These are phyloP conservation scores for Fusarium sambucinum DNA, from an alignment of 2,329 filamentous ascomycete species.

Conservation along the genomic window DNA sequence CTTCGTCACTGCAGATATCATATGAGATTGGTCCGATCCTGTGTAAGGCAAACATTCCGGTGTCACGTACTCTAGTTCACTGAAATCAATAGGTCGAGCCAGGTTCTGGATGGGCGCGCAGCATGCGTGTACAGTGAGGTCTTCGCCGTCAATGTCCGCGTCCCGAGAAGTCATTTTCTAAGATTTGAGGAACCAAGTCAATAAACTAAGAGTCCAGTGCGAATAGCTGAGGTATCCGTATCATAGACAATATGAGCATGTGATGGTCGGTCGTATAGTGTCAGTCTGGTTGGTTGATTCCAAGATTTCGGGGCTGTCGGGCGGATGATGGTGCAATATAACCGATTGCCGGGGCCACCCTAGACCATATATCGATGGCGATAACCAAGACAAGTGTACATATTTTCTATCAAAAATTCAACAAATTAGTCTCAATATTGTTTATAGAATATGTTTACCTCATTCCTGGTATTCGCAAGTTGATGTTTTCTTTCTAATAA, in stretches of 20 bases:
- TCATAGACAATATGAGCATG: constrained; percentile 11
- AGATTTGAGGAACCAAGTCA: neutral
- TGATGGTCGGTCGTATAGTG: constrained; percentile 1
- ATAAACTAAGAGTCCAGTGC: neutral
- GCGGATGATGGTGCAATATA: constrained; percentile 26
- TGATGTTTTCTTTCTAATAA: neutral
- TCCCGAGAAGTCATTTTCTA: constrained; percentile 31
- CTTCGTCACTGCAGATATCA: constrained; percentile 6
- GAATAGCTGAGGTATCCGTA: neutral
- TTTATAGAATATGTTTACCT: neutral
- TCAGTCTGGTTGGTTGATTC: constrained; percentile 25
- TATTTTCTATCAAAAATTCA: neutral
- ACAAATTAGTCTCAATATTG: neutral
- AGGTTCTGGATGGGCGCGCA: constrained; percentile 57
- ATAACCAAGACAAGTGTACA: neutral
- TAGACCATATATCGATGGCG: constrained; percentile 2
- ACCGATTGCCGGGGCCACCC: constrained; percentile 34
- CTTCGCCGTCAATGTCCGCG: constrained; percentile 50
- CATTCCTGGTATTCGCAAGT: neutral
- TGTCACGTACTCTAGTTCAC: constrained; percentile 54
- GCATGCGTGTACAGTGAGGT: constrained; percentile 53
- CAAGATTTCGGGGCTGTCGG: constrained; percentile 25
- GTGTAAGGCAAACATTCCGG: neutral
- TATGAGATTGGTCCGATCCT: constrained; percentile 1
- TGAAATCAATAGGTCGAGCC: constrained; percentile 59